Base-by-base conservation (phyloP, 768 basidiomycete genomes). In the Pholiota conissans region DNA sequence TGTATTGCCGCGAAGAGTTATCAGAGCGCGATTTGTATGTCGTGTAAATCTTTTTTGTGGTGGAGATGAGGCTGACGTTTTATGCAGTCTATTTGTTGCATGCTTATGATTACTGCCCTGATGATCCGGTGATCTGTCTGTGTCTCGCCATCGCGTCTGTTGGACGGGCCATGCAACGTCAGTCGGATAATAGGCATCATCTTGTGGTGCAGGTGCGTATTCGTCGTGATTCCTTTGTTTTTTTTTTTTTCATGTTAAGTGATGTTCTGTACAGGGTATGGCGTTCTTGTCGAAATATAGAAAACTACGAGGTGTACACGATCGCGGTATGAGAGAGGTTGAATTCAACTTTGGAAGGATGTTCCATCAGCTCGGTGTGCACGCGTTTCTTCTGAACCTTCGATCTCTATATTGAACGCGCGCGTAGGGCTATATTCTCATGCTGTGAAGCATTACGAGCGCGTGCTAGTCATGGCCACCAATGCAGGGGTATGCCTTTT, bases 111-210 rank as follows among this genome's bases (percentile, higher is more conserved):
- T 83, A 92, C 64, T 87, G 85, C 58, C 88, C 84, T 0, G 78
- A 91, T 13, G 91, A 98, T 70, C 93, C 95, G 0, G 77, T 95
- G 73, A 79, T 97, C 22, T 95, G 90, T 66, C 76, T 98, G 4
- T 84, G 82, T 42, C 78, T 98, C 8, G 91, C 89, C 0, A 85
- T 95, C 46, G 86, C 92, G 0, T 97, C 92, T 20, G 76, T 97
- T 46, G 93, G 94, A 10, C 82, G 96, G 34, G 90, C 94, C 0
- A 93, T 93, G 88, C 92, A 95, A 62, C 82, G 95, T 18, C 95
- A 98, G 69, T 87, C 89, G 13, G 96, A 98, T 73, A 98, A 99
- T 68, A 76, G 95, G 37, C 91, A 97, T 66, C 91, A 96, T 69
- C 81, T 94, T 57, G 82, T 98, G 35, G 80, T 87, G 3, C 92